Evolutionary conservation across 192 early-diverging fungal genomes (phyloP).

Genomic region (Coemansia sp.): DNA sequence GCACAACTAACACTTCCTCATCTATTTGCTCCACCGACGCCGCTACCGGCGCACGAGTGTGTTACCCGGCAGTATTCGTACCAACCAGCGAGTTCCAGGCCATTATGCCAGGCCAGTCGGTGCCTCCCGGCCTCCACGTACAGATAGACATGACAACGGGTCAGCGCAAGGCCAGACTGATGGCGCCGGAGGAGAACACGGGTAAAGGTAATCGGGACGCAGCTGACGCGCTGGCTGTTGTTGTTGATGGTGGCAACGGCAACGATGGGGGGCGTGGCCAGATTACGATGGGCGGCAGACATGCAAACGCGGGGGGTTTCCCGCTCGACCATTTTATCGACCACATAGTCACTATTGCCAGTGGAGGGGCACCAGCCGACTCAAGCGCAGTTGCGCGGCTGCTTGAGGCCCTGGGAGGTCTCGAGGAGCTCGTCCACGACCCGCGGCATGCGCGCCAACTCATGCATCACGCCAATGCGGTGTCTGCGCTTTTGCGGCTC

Average conservation of each 20-base stretch:
- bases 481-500: slow-evolving; percentile 37
- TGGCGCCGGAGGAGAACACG: slow-evolving; percentile 27
- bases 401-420: slow-evolving; percentile 46
- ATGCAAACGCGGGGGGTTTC: neutral
- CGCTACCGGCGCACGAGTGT: slow-evolving; percentile 33
- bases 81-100: slow-evolving; percentile 62
- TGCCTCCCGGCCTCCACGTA: slow-evolving; percentile 64
- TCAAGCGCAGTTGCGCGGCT: neutral
- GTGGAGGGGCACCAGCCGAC: neutral
- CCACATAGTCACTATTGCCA: neutral
- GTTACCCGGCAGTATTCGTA: slow-evolving; percentile 61
- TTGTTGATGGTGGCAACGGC: neutral
- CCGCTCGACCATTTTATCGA: neutral
- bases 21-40: slow-evolving; percentile 34
- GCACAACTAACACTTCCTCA: neutral
- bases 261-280: neutral
- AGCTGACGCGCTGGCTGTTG: slow-evolving; percentile 4
- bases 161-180: slow-evolving; percentile 59
- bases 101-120: slow-evolving; percentile 61
- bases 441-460: slow-evolving; percentile 60
- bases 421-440: slow-evolving; percentile 60
- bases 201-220: neutral
- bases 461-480: slow-evolving; percentile 21
- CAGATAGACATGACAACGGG: slow-evolving; percentile 65
- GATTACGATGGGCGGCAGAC: neutral